Evolutionary conservation across 2,329 filamentous ascomycete species (phyloP), one percentile per base, ranked within the genome.

Genomic region (Myriosclerotinia curreyana): DNA sequence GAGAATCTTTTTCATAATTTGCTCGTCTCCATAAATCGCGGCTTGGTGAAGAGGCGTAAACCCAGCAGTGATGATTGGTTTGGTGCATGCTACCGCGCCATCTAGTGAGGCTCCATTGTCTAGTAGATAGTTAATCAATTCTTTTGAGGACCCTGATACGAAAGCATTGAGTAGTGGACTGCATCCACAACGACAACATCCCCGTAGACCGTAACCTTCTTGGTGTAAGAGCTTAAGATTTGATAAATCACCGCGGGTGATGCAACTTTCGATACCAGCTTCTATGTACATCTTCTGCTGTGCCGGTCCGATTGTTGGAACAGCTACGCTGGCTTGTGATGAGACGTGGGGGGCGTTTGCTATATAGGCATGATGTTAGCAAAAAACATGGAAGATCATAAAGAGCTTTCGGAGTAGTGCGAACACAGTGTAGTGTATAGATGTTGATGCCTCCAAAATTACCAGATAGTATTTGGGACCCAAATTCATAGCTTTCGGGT

Each of bases 141-240:
- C 28, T 34, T 34, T 34, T 8, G n/a, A n/a, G n/a, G n/a, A 4
- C 15, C 2, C 25, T 12, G 1, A 11, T 5, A 15, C 11, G 20
- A 46, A 48, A 12, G 42, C 55, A n/a, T 36, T 59, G 25, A 59
- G 55, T 22, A 59, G 20, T 20, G 55, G 42, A 34, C 25, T 59
- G n/a, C 28, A 59, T 5, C 25, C 55, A 14, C 55, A 49, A 17
- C 17, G 22, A 46, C 42, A 59, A 31, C 20, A 14, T 2, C 55
- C 25, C 3, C 36, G 0, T 8, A 48, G 28, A 11, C 22, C 25
- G 28, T 49, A 15, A 2, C 36, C 28, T 34, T 34, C n/a, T 51
- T n/a, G 28, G 34, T 34, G 25, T 51, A 51, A 34, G n/a, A 4
- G 5, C 12, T 51, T 51, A 5, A 51, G 49, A 31, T 12, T 31